Percentiles rank a stretch among this genome's conserved stretches.
Conservation (phyloP, 78 protist genomes). For the Chrysochromulina parva region DNA sequence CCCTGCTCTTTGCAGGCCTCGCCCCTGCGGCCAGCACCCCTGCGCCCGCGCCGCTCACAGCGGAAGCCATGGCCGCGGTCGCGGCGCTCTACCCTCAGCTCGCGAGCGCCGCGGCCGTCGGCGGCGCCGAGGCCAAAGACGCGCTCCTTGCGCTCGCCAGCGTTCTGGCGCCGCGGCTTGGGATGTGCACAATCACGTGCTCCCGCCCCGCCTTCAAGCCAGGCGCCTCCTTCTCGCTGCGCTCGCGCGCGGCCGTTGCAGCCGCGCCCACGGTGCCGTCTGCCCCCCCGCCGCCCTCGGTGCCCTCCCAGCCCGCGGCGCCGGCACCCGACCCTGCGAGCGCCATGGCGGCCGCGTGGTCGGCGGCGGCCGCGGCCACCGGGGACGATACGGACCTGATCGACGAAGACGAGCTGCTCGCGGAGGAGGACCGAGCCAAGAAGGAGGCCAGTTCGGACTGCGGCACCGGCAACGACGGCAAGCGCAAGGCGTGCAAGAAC, state of each 20-base stretch:
- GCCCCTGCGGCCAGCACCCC: background rate
- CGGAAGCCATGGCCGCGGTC: background rate
- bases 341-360: background rate
- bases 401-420: slow-evolving; percentile 33
- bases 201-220: background rate
- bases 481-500: slow-evolving; percentile 12
- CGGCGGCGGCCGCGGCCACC: background rate
- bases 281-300: background rate
- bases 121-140: background rate
- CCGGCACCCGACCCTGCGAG: background rate
- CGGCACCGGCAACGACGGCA: background rate
- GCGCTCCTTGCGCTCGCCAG: background rate
- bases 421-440: background rate
- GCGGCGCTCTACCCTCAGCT: background rate
- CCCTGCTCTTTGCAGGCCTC: background rate
- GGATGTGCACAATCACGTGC: background rate
- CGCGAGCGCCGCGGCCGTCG: background rate
- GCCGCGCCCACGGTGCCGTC: background rate
- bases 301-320: background rate
- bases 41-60: background rate
- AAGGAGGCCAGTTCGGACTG: background rate
- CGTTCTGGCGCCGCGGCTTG: background rate
- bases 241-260: background rate
- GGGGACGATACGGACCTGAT: background rate
- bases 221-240: background rate